Evolutionary conservation across 306 rosid genomes (phyloP).

Genomic region (Calophaca sinica): DNA sequence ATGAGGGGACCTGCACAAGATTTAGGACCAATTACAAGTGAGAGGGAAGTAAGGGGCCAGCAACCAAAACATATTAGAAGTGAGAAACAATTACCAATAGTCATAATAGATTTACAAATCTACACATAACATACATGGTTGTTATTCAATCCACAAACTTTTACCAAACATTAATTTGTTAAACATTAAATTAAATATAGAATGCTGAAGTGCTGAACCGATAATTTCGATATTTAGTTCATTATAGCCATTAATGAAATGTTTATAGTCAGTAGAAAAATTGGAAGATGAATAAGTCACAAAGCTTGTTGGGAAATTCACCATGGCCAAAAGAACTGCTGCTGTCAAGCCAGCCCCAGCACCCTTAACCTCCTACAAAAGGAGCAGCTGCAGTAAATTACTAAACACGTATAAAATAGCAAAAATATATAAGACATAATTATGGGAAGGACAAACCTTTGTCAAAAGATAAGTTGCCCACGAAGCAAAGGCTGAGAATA

Average conservation of each 20-base stretch:
- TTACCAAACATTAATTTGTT: not conserved
- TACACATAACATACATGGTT: not conserved
- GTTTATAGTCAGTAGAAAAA: constrained; percentile 34
- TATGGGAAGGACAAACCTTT: constrained; percentile 62
- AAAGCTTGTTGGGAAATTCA: constrained; percentile 53
- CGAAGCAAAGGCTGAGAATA: constrained; percentile 97
- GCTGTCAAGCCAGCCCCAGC: constrained; percentile 97
- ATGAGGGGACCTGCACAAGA: constrained; percentile 87
- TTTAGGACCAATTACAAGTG: constrained; percentile 27
- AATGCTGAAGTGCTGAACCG: constrained; percentile 2
- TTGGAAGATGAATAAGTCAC: constrained; percentile 29
- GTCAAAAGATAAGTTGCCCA: constrained; percentile 95
- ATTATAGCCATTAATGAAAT: constrained; percentile 23
- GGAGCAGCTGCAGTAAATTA: constrained; percentile 39
- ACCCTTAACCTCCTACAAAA: constrained; percentile 92
- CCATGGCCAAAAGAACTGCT: constrained; percentile 94
- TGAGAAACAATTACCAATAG: constrained; percentile 22
- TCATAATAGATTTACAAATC: constrained; percentile 24
- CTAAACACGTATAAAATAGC: constrained; percentile 32
- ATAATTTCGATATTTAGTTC: constrained; percentile 24
- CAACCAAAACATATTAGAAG: constrained; percentile 20
- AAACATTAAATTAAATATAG: constrained; percentile 16
- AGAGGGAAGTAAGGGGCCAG: constrained; percentile 14
- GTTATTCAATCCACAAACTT: constrained; percentile 27
- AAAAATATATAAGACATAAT: constrained; percentile 20